Percentiles rank a stretch among this genome's conserved stretches.
phyloP scores from a whole-genome alignment of 83 land plant genomes.

The Picea mariana region DNA sequence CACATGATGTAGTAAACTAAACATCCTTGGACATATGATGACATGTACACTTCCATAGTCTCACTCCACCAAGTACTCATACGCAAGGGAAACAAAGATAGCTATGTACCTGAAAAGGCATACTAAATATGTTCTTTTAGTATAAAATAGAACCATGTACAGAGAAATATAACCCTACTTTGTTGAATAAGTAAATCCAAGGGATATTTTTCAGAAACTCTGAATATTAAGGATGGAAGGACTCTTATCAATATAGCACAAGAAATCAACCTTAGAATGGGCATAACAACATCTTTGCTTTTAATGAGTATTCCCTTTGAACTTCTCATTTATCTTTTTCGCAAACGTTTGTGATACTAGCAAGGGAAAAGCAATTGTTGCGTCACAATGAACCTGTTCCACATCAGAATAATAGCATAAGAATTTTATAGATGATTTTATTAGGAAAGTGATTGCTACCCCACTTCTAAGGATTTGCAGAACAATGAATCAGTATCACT shows the following conservation, averaged over 20 bases:
- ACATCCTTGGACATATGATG: not conserved
- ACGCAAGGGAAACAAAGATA: too few species aligned
- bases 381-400: conserved; percentile 81
- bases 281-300: not conserved
- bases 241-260: not conserved
- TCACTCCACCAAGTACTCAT: too few species aligned
- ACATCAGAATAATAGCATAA: not conserved
- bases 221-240: not conserved
- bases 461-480: not conserved
- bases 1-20: not conserved
- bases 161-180: conserved; percentile 1
- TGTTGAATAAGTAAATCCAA: not conserved
- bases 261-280: not conserved
- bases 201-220: not conserved
- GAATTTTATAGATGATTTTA: not conserved
- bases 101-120: not conserved
- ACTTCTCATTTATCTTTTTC: conserved; percentile 19
- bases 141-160: too few species aligned
- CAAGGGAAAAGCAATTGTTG: conserved; percentile 82
- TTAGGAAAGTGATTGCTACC: not conserved
- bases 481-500: not conserved
- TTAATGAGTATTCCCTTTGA: not conserved
- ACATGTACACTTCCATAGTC: not conserved
- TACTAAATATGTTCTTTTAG: not conserved
- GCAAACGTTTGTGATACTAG: conserved; percentile 84